These are phyloP conservation scores for Claviceps pusilla DNA, from an alignment of 2,329 filamentous ascomycete genomes.

Conservation along the genomic window DNA sequence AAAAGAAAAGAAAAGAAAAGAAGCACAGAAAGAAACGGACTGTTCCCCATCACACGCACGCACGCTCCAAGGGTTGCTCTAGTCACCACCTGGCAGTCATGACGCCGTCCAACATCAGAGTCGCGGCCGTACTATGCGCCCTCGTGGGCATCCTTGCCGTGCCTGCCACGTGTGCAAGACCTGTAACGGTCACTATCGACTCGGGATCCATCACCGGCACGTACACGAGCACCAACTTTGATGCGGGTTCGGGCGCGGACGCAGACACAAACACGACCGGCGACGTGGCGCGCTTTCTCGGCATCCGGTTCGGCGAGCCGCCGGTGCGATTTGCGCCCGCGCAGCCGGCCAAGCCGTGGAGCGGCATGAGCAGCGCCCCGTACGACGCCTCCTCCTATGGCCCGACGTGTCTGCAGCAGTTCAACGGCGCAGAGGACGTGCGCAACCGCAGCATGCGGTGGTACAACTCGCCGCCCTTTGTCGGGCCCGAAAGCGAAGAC, in stretches of 20 bases:
- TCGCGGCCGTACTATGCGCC: not conserved
- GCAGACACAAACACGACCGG: not conserved
- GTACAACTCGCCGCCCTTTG: constrained; percentile 11
- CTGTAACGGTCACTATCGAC: not conserved
- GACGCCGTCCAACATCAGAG: not conserved
- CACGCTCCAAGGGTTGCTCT: too few relatives aligned
- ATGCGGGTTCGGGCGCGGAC: not conserved
- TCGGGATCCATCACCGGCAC: not conserved
- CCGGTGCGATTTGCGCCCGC: constrained; percentile 14
- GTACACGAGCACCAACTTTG: not conserved
- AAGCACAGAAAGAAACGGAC: not conserved
- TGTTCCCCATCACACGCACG: too few relatives aligned
- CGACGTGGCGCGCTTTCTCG: constrained; percentile 11
- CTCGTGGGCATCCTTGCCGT: not conserved
- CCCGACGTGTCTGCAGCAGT: constrained; percentile 14
- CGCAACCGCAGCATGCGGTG: constrained; percentile 8
- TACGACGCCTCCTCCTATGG: constrained; percentile 13
- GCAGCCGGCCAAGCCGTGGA: constrained; percentile 9
- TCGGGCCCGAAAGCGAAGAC: constrained; percentile 12
- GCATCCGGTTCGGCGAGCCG: constrained; percentile 16
- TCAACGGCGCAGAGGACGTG: constrained; percentile 9
- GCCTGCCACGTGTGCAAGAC: too few relatives aligned
- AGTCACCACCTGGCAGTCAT: not conserved
- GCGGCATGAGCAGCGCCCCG: not conserved
- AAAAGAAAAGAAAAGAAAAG: too few relatives aligned